Evolutionary conservation across 495 filamentous ascomycete genomes (phyloP), one percentile per base, ranked within the genome.

Genomic region (Choiromyces venosus): DNA sequence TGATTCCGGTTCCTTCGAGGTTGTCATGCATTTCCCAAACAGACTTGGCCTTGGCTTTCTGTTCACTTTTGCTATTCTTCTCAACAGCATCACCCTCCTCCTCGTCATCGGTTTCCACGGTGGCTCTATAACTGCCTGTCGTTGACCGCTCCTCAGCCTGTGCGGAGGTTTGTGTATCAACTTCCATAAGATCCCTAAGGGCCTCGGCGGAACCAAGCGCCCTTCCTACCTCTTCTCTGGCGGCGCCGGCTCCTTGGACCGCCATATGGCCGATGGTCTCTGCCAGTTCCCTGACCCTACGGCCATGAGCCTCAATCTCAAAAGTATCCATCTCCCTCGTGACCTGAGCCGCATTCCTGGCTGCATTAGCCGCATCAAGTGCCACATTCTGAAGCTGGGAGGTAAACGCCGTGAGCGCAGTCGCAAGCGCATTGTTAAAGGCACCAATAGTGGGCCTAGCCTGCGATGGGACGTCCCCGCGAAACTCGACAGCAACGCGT

Each of bases 211-310:
- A 29, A 46, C 40, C 70, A 35, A 78, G 35, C 25, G 72, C 77
- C 65, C 37, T 79, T 42, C 67, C 75, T 46, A 78, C 75, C 37
- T 74, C 78, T 52, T 72, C 74, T 37, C 37, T 78, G 18, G 77
- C 78, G 29, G 71, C 74, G 18, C 73, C 65, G 42, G 78, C 78
- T 65, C 78, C 78, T 35, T 81, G 79, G 10, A 73, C 29, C 71
- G 79, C 83, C 40, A 85, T 82, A 70, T 85, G 81, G 35, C 85
- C 85, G 69, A 88, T 77, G 16, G 85, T 84, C 25, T 81, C 80
- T 25, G 85, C 85, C 75, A 88, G 81, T 56, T 79, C 80, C 44
- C 82, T 83, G 52, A 88, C 77, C 65, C 82, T 82, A 40, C 84
- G 82, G 0, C 84, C 81, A 7, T 85, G 79, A 36, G 80, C 81